Base-by-base conservation (phyloP, 192 early-diverging fungal genomes). In the Cetraspora pellucida region DNA sequence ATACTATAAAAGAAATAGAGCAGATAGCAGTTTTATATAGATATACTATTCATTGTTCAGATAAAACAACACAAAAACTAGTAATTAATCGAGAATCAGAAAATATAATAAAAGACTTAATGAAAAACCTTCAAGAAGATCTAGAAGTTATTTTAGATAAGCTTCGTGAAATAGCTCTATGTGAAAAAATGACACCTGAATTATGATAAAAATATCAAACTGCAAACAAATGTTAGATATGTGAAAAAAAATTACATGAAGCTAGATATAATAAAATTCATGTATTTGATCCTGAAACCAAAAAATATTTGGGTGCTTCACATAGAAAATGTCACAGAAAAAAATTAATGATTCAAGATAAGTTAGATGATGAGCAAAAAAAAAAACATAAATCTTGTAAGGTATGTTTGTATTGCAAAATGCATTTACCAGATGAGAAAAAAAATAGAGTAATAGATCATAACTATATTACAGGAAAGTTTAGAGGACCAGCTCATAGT, bases 21-120 rank as follows among this genome's bases (percentile, higher is more conserved):
- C 66, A 68, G 4, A 68, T 1, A 68, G 66, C 66, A 68, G 44
- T 68, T 68, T 68, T 16, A 68, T 68, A 68, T 68, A 4, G 66
- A 68, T 68, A 68, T 68, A 68, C 66, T n/a, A 45, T 68, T n/a
- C 66, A 68, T 23, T 68, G 66, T 68, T 68, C 66, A 68, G 66
- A 68, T 68, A 28, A 37, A 23, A 68, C 30, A 44, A 68, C 37
- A 9, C 66, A 68, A 68, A 68, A 68, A 10, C 66, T 4, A 68
- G 66, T 68, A 3, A 68, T 68, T 68, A 68, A 68, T 68, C 66
- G 44, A 45, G 44, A 68, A 68, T 68, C 66, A 10, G 4, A 68
- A 68, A 68, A 68, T 68, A 46, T 68, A 68, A 68, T 68, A 68
- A 68, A 68, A 68, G 66, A 68, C 45, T 68, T 68, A 68, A 3